phyloP scores from a whole-genome alignment of 768 basidiomycete species.

The Myochromella boudieri region DNA sequence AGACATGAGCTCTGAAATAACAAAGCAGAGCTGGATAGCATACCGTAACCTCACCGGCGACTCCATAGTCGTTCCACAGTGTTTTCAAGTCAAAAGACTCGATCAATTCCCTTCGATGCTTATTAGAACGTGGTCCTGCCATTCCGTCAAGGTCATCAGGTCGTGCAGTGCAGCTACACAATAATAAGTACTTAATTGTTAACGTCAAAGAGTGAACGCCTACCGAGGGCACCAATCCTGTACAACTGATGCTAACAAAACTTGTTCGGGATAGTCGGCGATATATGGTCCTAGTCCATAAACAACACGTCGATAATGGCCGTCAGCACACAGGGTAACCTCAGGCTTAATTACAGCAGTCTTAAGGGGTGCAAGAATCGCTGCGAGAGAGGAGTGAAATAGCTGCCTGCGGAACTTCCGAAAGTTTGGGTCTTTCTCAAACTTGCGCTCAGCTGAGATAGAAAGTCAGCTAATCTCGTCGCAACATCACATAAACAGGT shows the following conservation, averaged over 20 bases:
- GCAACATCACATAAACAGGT: too few relatives aligned
- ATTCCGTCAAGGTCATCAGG: conserved; percentile 4
- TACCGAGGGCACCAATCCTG: conserved; percentile 29
- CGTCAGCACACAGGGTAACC: conserved; percentile 26
- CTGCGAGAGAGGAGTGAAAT: too few relatives aligned
- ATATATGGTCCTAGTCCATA: conserved; percentile 35
- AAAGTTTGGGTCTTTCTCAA: too few relatives aligned
- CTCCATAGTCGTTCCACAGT: conserved; percentile 4
- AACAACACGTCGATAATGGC: conserved; percentile 25
- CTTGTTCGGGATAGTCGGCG: conserved; percentile 37
- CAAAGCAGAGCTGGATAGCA: not conserved
- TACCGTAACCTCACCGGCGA: conserved; percentile 5
- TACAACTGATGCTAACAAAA: conserved; percentile 28
- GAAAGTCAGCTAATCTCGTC: too few relatives aligned
- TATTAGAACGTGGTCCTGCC: not conserved
- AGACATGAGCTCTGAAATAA: not conserved
- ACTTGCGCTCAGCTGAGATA: too few relatives aligned
- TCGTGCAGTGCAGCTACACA: conserved; percentile 1
- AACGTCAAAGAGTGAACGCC: not conserved
- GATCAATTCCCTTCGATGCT: not conserved
- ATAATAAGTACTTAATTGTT: not conserved
- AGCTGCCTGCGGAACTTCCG: too few relatives aligned
- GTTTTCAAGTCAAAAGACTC: not conserved
- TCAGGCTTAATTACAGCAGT: too few relatives aligned
- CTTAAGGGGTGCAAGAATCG: too few relatives aligned